Conservation (phyloP, 139 green algal species). For the Picochlorum sp. region DNA sequence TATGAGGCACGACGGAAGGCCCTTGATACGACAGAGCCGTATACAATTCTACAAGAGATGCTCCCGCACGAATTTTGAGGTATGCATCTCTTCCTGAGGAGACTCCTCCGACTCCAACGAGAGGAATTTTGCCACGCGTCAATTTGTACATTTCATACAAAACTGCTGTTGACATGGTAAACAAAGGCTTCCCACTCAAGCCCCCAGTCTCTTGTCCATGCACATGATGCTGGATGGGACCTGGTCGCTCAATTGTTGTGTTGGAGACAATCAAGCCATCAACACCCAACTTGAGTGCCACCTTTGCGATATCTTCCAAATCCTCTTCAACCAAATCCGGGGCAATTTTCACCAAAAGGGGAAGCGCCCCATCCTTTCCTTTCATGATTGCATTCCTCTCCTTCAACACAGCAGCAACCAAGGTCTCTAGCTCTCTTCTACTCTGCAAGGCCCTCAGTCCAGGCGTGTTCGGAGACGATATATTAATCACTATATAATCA, state of each 20-base stretch:
- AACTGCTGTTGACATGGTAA: slow-evolving; percentile 66
- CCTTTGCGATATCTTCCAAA: slow-evolving; percentile 77
- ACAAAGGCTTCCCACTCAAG: slow-evolving; percentile 76
- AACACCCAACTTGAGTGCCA: slow-evolving; percentile 51
- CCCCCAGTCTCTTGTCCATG: slow-evolving; percentile 59
- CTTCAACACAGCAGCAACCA: slow-evolving; percentile 56
- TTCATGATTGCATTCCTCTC: slow-evolving; percentile 52
- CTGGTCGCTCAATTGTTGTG: slow-evolving; percentile 84
- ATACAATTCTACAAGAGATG: slow-evolving; percentile 93
- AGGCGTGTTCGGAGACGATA: slow-evolving; percentile 98
- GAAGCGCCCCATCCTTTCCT: slow-evolving; percentile 32
- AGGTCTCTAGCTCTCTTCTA: slow-evolving; percentile 61
- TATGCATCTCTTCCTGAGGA: slow-evolving; percentile 81
- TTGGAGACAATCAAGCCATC: slow-evolving; percentile 90
- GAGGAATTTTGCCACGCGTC: slow-evolving; percentile 76
- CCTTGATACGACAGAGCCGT: slow-evolving; percentile 86
- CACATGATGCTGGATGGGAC: slow-evolving; percentile 35
- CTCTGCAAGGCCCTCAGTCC: slow-evolving; percentile 77
- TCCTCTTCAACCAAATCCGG: slow-evolving; percentile 80
- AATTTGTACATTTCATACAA: slow-evolving; percentile 81
- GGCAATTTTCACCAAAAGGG: slow-evolving; percentile 92
- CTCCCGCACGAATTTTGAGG: slow-evolving; percentile 87
- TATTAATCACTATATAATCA: slow-evolving; percentile 96
- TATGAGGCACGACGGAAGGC: slow-evolving; percentile 66
- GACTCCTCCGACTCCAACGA: slow-evolving; percentile 89